phyloP scores from a whole-genome alignment of 179 eudicot species.

The Beta corolliflora region DNA sequence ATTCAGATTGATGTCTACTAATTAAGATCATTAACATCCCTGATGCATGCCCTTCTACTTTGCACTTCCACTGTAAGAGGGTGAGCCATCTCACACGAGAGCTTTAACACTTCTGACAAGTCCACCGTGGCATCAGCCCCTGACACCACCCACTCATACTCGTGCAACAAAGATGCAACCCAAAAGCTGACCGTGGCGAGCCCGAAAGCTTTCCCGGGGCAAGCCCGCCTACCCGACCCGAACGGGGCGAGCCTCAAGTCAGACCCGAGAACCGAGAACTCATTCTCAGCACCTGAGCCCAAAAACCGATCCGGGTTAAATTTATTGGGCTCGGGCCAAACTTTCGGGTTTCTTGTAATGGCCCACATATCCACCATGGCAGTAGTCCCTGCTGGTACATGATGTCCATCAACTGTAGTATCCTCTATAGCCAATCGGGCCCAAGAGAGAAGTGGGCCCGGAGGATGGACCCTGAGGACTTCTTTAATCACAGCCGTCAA shows the following conservation, averaged over 20 bases:
- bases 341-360: slow-evolving; percentile 62
- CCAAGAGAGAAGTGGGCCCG: slow-evolving; percentile 95
- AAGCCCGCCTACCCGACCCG: slow-evolving; percentile 78
- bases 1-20: neutral
- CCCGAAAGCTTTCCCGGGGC: slow-evolving; percentile 81
- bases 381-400: slow-evolving; percentile 79
- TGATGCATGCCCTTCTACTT: slow-evolving; percentile 28
- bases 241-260: slow-evolving; percentile 78
- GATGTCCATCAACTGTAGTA: slow-evolving; percentile 61
- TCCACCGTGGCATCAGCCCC: slow-evolving; percentile 34
- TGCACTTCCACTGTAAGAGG: slow-evolving; percentile 56
- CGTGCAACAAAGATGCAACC: slow-evolving; percentile 74
- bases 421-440: slow-evolving; percentile 66
- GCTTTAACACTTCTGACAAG: slow-evolving; percentile 58
- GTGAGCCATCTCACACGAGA: slow-evolving; percentile 84
- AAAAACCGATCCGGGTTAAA: slow-evolving; percentile 43
- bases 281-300: slow-evolving; percentile 6
- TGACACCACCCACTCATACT: slow-evolving; percentile 48
- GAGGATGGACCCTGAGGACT: slow-evolving; percentile 75
- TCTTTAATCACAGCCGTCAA: slow-evolving; percentile 82
- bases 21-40: neutral
- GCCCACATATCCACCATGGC: slow-evolving; percentile 95
- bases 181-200: slow-evolving; percentile 72
- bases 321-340: slow-evolving; percentile 65
- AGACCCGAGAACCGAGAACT: slow-evolving; percentile 59